phyloP scores from a whole-genome alignment of 2,329 filamentous ascomycete genomes.

The Septoria petroselini region DNA sequence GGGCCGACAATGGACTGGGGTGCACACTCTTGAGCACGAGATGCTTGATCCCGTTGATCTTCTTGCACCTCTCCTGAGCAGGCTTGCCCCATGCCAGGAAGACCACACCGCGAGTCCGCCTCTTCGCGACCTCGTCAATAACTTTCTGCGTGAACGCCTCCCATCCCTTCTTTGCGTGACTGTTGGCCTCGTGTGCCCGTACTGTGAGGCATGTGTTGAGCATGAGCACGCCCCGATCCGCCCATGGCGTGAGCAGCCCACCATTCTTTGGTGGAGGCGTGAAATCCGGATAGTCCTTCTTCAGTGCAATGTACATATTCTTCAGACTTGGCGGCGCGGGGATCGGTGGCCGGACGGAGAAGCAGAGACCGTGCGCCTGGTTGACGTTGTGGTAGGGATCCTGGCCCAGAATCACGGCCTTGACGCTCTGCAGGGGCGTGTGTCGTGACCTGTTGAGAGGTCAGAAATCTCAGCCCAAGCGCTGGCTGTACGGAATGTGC shows the following conservation, averaged over 20 bases:
- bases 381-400: constrained; percentile 96
- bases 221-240: constrained; percentile 85
- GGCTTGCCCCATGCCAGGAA: constrained; percentile 92
- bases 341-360: constrained; percentile 88
- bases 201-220: constrained; percentile 96
- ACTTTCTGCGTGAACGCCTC: constrained; percentile 88
- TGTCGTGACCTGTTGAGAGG: constrained; percentile 71
- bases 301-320: constrained; percentile 89
- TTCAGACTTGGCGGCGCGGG: constrained; percentile 82
- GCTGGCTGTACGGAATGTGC: constrained; percentile 4
- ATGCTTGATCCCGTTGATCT: constrained; percentile 65
- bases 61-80: constrained; percentile 73
- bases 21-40: constrained; percentile 83
- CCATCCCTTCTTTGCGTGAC: constrained; percentile 84
- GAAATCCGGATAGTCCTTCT: constrained; percentile 82
- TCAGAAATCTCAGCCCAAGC: constrained; percentile 5
- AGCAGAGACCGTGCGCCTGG: constrained; percentile 93
- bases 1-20: constrained; percentile 86
- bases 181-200: constrained; percentile 81
- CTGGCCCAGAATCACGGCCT: constrained; percentile 90
- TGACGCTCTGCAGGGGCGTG: constrained; percentile 83
- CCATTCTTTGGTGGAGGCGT: constrained; percentile 69
- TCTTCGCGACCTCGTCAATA: constrained; percentile 79
- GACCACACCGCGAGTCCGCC: constrained; percentile 76
- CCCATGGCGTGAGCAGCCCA: constrained; percentile 88